Base-by-base conservation (phyloP, 805 yeast genomes). In the Saturnispora galanensis region DNA sequence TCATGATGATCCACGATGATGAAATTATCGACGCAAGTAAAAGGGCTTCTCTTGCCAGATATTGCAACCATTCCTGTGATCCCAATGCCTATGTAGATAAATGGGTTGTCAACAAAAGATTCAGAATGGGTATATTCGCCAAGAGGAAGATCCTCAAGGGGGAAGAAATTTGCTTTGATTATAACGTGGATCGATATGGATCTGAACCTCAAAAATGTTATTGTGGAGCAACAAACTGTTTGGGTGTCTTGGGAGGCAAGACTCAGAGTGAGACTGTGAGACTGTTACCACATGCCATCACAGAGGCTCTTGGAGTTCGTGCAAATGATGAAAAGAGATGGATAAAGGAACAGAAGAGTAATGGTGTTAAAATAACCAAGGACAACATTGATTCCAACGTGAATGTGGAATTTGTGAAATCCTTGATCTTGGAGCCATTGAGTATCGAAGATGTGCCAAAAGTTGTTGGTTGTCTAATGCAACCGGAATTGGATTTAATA, bases 41-140 rank as follows among this genome's bases (percentile, higher is more conserved):
- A 40, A 83, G 77, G 65, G 98, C 97, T 7, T 77, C 87, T 15
- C 64, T 90, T 45, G 96, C 95, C 2, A 71, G 98, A 46, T 93
- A 89, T 65, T 84, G 93, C 59, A 90, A 90, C 63, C 98, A 90
- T 64, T 86, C 96, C 16, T 90, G 98, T 63, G 80, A 77, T 56
- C 98, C 98, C 10, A 93, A 93, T 62, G 90, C 95, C 17, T 86
- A 76, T 55, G 96, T 90, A 36, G 96, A 90, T 62, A 90, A 90
- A 67, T 90, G 98, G 98, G 93, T 89, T 13, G 97, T 90, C 11
- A 88, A 88, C 28, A 85, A 84, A 48, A 83, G 86, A 59, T 70
- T 87, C 46, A 73, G 87, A 52, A 93, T 93, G 97, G 98, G 97
- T 28, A 84, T 90, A 18, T 93, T 90, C 60, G 85, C 97, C 41